Evolutionary conservation across 306 rosid genomes (phyloP).

Genomic region (Ziziphus jujuba): DNA sequence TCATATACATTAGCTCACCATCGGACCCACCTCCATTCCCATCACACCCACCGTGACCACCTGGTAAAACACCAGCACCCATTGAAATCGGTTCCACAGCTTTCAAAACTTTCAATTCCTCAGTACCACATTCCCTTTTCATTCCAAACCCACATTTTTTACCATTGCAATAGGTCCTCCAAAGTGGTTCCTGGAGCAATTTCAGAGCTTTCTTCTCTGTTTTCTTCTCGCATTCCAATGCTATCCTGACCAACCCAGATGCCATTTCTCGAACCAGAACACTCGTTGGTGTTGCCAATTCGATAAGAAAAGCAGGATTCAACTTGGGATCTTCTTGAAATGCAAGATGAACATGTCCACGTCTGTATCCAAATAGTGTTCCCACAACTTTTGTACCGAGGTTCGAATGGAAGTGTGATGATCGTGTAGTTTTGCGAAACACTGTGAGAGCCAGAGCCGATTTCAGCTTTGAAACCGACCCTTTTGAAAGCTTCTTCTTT

Average conservation of each 20-base stretch:
- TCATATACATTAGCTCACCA: conserved; percentile 90
- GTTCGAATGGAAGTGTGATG: conserved; percentile 27
- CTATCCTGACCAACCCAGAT: conserved; percentile 77
- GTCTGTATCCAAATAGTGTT: conserved; percentile 75
- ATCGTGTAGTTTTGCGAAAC: conserved; percentile 28
- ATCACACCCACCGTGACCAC: background rate
- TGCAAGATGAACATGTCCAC: conserved; percentile 76
- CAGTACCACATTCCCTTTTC: conserved; percentile 51
- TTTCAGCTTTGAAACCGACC: conserved; percentile 49
- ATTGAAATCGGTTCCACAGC: conserved; percentile 79
- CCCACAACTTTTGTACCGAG: conserved; percentile 60
- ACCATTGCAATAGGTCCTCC: conserved; percentile 87
- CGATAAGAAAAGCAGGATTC: conserved; percentile 56
- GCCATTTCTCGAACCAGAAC: conserved; percentile 83
- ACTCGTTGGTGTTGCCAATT: conserved; percentile 75
- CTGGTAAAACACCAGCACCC: conserved; percentile 89
- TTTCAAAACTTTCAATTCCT: conserved; percentile 74
- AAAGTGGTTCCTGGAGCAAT: conserved; percentile 53
- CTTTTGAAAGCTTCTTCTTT: conserved; percentile 22
- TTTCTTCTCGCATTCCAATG: conserved; percentile 66
- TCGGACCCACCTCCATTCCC: conserved; percentile 47
- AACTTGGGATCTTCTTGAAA: conserved; percentile 60
- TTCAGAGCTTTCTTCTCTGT: conserved; percentile 10
- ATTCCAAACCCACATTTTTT: conserved; percentile 73
- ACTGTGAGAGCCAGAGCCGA: conserved; percentile 54